Base-by-base conservation (phyloP, 495 filamentous ascomycete genomes). In the Daldinia vernicosa region DNA sequence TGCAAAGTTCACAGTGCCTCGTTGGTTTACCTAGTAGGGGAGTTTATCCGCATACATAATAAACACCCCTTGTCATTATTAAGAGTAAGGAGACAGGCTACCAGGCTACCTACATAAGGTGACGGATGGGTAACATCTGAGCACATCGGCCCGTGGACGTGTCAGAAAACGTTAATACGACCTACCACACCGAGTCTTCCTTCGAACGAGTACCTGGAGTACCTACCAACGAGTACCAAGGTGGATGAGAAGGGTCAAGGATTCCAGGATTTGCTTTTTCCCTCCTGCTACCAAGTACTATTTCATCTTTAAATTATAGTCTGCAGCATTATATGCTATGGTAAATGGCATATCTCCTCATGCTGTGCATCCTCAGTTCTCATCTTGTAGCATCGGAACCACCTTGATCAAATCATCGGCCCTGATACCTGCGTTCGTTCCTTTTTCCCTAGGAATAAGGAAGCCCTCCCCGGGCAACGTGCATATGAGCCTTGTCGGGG, bases 401-500 rank as follows among this genome's bases (percentile, higher is more conserved):
- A 62, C 54, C 58, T n/a, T 52, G 39, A 30, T 62, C 70, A 66
- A 67, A 58, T 66, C 60, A 58, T 60, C 56, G 58, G 55, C 56
- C 33, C 54, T 52, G 33, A 53, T 67, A 59, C 53, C 58, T 63
- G 51, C 28, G 58, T 19, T 56, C 51, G 26, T 60, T 61, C 50
- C n/a, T 61, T 50, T 39, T 73, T 57, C 47, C 43, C 22, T 43
- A 8, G 19, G n/a, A 14, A 27, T 40, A 59, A 33, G 54, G 62
- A 58, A 59, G 51, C 67, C 63, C 50, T 59, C 67, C 59, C 68
- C 60, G 59, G 61, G 58, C 66, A 33, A 70, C 63, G 35, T 74
- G 71, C 67, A 66, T 56, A 57, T 67, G 71, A 70, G 67, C 63
- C 67, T 47, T 67, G 71, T 70, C 70, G 67, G 67, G 58, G 62